These are phyloP conservation scores for Cercospora sp. DNA, from an alignment of 2,329 filamentous ascomycete genomes.

Conservation along the genomic window DNA sequence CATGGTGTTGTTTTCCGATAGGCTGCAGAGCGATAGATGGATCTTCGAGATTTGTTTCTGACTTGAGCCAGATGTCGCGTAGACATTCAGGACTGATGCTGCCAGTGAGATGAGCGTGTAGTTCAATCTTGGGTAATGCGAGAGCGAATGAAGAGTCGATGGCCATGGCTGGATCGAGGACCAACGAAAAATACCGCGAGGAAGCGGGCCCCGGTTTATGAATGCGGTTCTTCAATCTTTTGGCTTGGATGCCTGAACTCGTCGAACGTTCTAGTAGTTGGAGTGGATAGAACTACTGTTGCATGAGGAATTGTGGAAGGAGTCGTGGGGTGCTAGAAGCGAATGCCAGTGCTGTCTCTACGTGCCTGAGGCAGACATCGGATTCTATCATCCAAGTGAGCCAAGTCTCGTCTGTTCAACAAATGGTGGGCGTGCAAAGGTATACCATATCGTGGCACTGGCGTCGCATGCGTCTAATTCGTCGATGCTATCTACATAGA, in stretches of 20 bases:
- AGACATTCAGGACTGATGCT: slow-evolving; percentile 72
- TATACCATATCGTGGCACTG: background rate
- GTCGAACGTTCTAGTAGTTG: background rate
- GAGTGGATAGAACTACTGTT: background rate
- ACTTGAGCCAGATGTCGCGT: slow-evolving; percentile 66
- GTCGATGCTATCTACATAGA: background rate
- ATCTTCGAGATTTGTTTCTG: slow-evolving; percentile 54
- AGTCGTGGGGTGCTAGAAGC: background rate
- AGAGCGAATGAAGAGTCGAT: slow-evolving; percentile 34
- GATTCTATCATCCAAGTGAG: background rate
- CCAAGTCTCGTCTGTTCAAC: background rate
- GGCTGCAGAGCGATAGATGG: slow-evolving; percentile 68
- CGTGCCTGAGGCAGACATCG: background rate
- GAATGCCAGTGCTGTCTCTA: background rate
- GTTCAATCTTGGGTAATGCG: slow-evolving; percentile 52
- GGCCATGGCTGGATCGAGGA: background rate
- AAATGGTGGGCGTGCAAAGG: background rate
- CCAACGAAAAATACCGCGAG: background rate
- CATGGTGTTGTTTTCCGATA: slow-evolving; percentile 46
- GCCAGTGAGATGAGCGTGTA: slow-evolving; percentile 78
- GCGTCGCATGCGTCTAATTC: background rate
- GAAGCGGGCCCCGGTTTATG: background rate
- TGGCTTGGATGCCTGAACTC: background rate
- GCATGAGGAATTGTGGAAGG: background rate
- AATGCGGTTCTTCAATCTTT: background rate